Conservation (phyloP, 345 rosid species). For the Noccaea caerulescens region DNA sequence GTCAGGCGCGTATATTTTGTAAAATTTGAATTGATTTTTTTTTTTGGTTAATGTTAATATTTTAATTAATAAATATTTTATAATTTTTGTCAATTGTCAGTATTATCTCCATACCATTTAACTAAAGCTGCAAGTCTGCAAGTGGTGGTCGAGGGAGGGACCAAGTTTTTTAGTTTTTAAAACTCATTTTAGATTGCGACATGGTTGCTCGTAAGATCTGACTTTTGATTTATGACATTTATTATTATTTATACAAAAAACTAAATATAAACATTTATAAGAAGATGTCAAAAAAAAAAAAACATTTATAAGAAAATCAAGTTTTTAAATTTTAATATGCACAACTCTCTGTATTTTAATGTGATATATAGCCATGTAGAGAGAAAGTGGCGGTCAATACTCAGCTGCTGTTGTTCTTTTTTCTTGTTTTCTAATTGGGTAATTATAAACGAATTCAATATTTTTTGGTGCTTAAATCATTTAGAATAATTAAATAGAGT, state of each 20-base stretch:
- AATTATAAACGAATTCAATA: neutral
- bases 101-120: constrained; percentile 19
- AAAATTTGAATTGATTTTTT: neutral
- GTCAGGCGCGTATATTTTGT: neutral
- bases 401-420: constrained; percentile 1
- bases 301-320: neutral
- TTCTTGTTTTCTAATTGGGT: neutral
- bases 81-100: neutral
- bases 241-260: neutral
- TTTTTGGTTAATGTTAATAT: too few relatives aligned
- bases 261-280: neutral
- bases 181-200: constrained; percentile 33
- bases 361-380: constrained; percentile 19
- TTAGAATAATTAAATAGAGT: neutral
- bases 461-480: neutral
- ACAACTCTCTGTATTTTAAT: neutral
- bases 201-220: constrained; percentile 37
- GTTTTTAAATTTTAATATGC: neutral
- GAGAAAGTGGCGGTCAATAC: constrained; percentile 25
- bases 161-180: constrained; percentile 7
- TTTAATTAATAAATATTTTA: neutral
- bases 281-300: neutral
- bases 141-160: constrained; percentile 34
- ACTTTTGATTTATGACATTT: constrained; percentile 27
- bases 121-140: constrained; percentile 33